phyloP scores from a whole-genome alignment of 2,329 filamentous ascomycete species.

The Fusarium newnesense region DNA sequence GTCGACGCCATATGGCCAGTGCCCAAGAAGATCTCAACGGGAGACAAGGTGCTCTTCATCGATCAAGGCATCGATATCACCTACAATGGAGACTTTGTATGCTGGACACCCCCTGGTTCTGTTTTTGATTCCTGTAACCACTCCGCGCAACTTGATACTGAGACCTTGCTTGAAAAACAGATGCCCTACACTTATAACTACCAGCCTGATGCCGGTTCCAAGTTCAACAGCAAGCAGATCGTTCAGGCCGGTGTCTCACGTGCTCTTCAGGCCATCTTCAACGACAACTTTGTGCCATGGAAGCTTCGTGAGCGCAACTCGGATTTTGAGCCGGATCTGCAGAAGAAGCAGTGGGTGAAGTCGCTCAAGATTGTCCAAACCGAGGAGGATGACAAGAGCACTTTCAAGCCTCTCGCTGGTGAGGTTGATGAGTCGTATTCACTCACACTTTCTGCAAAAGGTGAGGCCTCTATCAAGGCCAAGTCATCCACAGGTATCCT shows the following conservation, averaged over 20 bases:
- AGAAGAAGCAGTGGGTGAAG: constrained; percentile 61
- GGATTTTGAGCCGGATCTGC: constrained; percentile 69
- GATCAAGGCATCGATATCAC: constrained; percentile 62
- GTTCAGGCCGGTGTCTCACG: constrained; percentile 68
- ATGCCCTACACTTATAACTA: constrained; percentile 60
- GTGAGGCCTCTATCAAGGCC: constrained; percentile 71
- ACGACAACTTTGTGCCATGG: constrained; percentile 79
- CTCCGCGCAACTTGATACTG: constrained; percentile 40
- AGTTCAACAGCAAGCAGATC: constrained; percentile 62
- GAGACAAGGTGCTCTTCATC: constrained; percentile 65
- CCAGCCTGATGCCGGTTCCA: constrained; percentile 50
- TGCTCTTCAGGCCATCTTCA: constrained; percentile 71
- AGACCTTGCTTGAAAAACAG: constrained; percentile 53
- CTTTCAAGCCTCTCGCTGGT: constrained; percentile 70
- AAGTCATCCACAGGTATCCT: constrained; percentile 75
- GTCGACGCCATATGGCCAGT: constrained; percentile 68
- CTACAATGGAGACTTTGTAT: constrained; percentile 68
- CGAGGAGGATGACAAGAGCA: constrained; percentile 59
- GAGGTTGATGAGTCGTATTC: constrained; percentile 81
- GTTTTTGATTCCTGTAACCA: constrained; percentile 37
- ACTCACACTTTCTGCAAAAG: constrained; percentile 67
- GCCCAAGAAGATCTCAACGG: constrained; percentile 62
- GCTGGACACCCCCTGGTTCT: constrained; percentile 52
- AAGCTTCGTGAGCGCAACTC: constrained; percentile 75
- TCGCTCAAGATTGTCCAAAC: constrained; percentile 72